Evolutionary conservation across 2,329 filamentous ascomycete genomes (phyloP), one percentile per base, ranked within the genome.

Genomic region (Pestalotiopsis sp.): DNA sequence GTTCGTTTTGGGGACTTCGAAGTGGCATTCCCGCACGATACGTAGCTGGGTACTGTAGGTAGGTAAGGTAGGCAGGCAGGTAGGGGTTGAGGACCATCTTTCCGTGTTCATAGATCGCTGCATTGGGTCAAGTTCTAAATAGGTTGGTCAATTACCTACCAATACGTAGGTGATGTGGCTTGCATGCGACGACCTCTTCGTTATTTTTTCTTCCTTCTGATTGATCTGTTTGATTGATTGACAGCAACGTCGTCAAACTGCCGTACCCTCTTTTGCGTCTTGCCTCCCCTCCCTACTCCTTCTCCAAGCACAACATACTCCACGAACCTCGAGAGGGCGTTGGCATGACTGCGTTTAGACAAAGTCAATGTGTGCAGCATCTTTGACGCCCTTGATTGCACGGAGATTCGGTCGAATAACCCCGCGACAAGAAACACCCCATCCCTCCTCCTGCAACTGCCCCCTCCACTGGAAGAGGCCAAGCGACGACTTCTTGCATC

Each of bases 361-460:
- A 62, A 62, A 17, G 59, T 62, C 59, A 62, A 39, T 62, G 59
- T 62, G 59, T 36, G 25, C 59, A 39, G 14, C 59, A 14, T 49
- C 41, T 39, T 62, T 36, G 27, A 62, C 31, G 36, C 31, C 23
- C 57, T 36, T 36, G 59, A 62, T n/a, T 36, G 36, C 59, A 62
- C 25, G 45, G 45, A 52, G 59, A 62, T 31, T 62, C 59, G 59
- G 36, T 39, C 59, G 45, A 52, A n/a, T 52, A 38, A 36, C 59
- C 31, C 59, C 59, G 59, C 59, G 59, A 39, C 27, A 62, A 39
- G 59, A 62, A 20, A 52, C 45, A 52, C 45, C 17, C 20, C 45
- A 17, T 20, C 45, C 45, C 45, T 52, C 45, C 9, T 52, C 45
- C 45, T 20, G 31, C 31, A 36, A 36, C 31, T 36, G 31, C 31